Base-by-base conservation (phyloP, 805 yeast genomes). In the Suhomyces prunicola region DNA sequence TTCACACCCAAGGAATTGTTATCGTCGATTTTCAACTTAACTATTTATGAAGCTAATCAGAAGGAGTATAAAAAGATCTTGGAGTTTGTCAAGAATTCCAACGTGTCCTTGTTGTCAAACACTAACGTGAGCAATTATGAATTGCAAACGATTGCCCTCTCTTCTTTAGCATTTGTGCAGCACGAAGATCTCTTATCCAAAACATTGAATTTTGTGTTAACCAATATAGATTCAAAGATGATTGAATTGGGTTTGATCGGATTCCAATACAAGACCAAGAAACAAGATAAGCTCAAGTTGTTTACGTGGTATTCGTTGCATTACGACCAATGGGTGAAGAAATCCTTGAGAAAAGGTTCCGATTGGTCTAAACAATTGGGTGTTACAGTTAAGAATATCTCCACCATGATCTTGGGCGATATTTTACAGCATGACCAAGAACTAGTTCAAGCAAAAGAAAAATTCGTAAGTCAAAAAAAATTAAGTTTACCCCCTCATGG, bases 181-280 rank as follows among this genome's bases (percentile, higher is more conserved):
- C 74, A 77, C 47, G 65, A 63, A 7, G 81, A 79, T 13, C 64
- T 85, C 52, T 72, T 82, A 27, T 70, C 71, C 39, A 82, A 83
- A 60, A 76, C 84, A 0, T 71, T 86, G 56, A 84, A 84, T 56
- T 85, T 79, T 61, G 80, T 86, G 12, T 64, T 69, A 50, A 78
- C 80, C 45, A 86, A 85, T 61, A 78, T 83, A 50, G 87, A 83
- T 57, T 71, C 80, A 7, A 74, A 72, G 27, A 64, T 80, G 60
- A 77, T 85, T 44, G 90, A 85, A 58, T 60, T 80, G 49, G 83
- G 81, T 0, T 66, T 86, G n/a, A 62, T 84, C 36, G 90, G 90
- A 10, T 50, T 67, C 78, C 57, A 74, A 69, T 62, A 73, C 70
- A 63, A 76, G 66, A 47, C 63, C 60, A 51, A 65, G 56, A 48